Evolutionary conservation across 352 stramenopile genomes (phyloP).

Genomic region (Globisporangium heterothallicum): DNA sequence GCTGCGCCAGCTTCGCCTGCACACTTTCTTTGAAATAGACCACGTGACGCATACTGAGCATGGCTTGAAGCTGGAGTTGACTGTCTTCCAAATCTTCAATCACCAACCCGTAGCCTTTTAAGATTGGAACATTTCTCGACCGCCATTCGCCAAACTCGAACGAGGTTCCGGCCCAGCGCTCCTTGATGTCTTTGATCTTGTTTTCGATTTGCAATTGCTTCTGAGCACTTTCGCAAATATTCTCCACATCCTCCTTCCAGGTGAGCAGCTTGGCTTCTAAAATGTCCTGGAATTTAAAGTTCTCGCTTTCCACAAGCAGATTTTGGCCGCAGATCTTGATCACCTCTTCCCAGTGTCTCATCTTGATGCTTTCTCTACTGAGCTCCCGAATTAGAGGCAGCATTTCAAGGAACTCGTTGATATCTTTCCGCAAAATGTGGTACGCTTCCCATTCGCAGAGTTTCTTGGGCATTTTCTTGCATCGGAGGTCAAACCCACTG

Average conservation of each 20-base stretch:
- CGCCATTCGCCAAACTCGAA: slow-evolving; percentile 90
- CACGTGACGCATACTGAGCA: slow-evolving; percentile 87
- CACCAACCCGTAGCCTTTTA: slow-evolving; percentile 72
- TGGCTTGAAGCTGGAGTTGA: slow-evolving; percentile 83
- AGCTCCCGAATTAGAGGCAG: slow-evolving; percentile 81
- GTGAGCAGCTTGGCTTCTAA: slow-evolving; percentile 70
- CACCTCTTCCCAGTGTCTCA: slow-evolving; percentile 84
- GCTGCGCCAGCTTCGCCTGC: slow-evolving; percentile 66
- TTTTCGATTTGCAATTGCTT: slow-evolving; percentile 89
- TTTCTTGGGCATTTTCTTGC: slow-evolving; percentile 81
- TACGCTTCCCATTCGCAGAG: slow-evolving; percentile 86
- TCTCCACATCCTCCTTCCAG: slow-evolving; percentile 79
- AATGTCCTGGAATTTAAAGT: slow-evolving; percentile 74
- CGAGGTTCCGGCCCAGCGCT: slow-evolving; percentile 61
- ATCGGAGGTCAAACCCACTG: slow-evolving; percentile 52
- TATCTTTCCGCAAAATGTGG: slow-evolving; percentile 63
- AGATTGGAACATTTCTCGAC: slow-evolving; percentile 52
- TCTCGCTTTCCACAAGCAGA: slow-evolving; percentile 66
- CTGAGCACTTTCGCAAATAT: slow-evolving; percentile 87
- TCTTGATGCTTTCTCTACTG: slow-evolving; percentile 80
- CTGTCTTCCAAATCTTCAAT: slow-evolving; percentile 90
- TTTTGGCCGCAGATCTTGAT: slow-evolving; percentile 41
- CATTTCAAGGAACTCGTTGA: slow-evolving; percentile 81
- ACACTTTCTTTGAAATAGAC: slow-evolving; percentile 85
- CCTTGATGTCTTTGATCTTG: slow-evolving; percentile 85